Evolutionary conservation across 148 eudicot genomes (phyloP).

Genomic region (Camellia lanceoleosa): DNA sequence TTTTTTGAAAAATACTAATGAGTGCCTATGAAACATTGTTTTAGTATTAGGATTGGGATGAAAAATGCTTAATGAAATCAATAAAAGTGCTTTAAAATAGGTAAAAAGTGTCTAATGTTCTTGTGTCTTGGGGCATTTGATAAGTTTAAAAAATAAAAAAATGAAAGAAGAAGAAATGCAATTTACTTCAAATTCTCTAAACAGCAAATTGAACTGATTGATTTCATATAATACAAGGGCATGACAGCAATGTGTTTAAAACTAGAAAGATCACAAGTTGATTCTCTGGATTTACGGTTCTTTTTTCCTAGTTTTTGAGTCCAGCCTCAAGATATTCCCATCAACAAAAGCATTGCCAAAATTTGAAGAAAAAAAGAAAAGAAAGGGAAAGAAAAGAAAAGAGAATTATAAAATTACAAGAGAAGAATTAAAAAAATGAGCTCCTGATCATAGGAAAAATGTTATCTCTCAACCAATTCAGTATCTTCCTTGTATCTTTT

Average conservation of each 20-base stretch:
- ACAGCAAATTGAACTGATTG: too few relatives aligned
- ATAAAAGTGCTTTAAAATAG: too few relatives aligned
- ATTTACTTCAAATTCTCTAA: too few relatives aligned
- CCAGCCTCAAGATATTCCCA: background rate
- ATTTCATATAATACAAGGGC: too few relatives aligned
- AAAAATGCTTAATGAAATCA: too few relatives aligned
- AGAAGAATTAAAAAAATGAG: background rate
- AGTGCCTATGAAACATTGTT: too few relatives aligned
- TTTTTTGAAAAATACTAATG: too few relatives aligned
- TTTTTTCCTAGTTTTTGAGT: background rate
- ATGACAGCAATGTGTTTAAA: background rate
- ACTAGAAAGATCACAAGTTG: background rate
- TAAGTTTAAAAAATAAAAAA: too few relatives aligned
- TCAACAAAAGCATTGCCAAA: background rate
- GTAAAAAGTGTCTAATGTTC: too few relatives aligned
- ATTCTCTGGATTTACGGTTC: background rate
- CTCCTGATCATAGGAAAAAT: conserved; percentile 10
- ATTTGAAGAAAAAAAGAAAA: background rate
- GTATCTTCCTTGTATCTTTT: background rate
- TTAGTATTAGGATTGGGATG: too few relatives aligned
- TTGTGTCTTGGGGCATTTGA: too few relatives aligned
- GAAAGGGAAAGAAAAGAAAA: background rate
- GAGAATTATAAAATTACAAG: background rate
- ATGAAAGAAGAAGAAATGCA: too few relatives aligned
- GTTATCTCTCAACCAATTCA: background rate